Evolutionary conservation across 1,284 basidiomycete species (phyloP).

Genomic region (Heterobasidion occidentale): DNA sequence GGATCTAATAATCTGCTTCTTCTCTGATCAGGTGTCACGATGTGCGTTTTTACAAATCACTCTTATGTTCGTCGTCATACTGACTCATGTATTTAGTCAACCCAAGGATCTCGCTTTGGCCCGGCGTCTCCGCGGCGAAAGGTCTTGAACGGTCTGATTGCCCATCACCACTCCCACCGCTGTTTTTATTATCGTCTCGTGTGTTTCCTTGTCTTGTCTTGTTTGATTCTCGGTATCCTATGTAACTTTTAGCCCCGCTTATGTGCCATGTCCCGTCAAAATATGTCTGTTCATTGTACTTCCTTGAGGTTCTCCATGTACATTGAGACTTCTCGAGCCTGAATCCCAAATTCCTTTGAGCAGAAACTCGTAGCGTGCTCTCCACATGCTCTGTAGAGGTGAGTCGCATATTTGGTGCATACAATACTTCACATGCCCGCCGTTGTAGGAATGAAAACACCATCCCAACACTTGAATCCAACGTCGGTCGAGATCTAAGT

Average conservation of each 20-base stretch:
- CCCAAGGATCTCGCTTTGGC: constrained; percentile 86
- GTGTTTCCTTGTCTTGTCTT: neutral
- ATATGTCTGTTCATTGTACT: neutral
- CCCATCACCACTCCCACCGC: constrained; percentile 7
- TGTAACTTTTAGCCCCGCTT: neutral
- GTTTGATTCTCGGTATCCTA: neutral
- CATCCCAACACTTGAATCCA: constrained; percentile 49
- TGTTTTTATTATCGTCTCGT: constrained; percentile 1
- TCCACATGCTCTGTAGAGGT: too few relatives aligned
- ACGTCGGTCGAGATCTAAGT: constrained; percentile 39
- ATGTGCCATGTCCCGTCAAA: neutral
- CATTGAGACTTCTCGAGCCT: too few relatives aligned
- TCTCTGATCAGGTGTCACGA: constrained; percentile 51
- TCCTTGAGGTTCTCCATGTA: neutral
- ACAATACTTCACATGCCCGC: constrained; percentile 8
- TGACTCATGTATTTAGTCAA: constrained; percentile 39
- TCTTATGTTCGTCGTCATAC: constrained; percentile 1
- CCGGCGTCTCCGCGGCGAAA: constrained; percentile 83
- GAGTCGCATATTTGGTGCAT: neutral
- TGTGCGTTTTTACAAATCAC: constrained; percentile 27
- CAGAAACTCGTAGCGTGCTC: too few relatives aligned
- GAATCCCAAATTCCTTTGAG: too few relatives aligned
- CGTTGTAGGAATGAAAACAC: constrained; percentile 29
- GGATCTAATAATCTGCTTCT: neutral
- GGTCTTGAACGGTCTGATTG: constrained; percentile 48